Conservation (phyloP, 495 filamentous ascomycete species). For the Echria macrotheca region DNA sequence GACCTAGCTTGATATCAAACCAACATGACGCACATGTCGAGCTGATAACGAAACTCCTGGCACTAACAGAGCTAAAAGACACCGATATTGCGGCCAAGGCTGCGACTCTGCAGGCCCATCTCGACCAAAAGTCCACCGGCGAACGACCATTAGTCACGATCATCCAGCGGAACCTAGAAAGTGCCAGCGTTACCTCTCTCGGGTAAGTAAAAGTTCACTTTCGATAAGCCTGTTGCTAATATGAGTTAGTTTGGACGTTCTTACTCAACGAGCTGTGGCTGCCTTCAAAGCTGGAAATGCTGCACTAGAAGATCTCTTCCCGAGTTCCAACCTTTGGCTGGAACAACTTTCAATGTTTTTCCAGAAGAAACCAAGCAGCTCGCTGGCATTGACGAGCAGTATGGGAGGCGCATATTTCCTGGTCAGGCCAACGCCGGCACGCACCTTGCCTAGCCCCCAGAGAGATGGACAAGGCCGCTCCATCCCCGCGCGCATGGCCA, state of each 20-base stretch:
- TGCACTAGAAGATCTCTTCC: slow-evolving; percentile 35
- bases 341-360: slow-evolving; percentile 54
- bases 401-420: slow-evolving; percentile 68
- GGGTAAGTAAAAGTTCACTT: slow-evolving; percentile 25
- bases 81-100: slow-evolving; percentile 25
- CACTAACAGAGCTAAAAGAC: slow-evolving; percentile 39
- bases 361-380: slow-evolving; percentile 48
- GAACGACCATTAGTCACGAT: slow-evolving; percentile 31
- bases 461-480: slow-evolving; percentile 66
- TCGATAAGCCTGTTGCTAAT: slow-evolving; percentile 8
- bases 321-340: slow-evolving; percentile 39
- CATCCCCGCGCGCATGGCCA: slow-evolving; percentile 64
- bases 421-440: slow-evolving; percentile 33
- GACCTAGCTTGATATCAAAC: slow-evolving; percentile 27
- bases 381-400: slow-evolving; percentile 65
- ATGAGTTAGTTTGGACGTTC: slow-evolving; percentile 22
- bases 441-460: slow-evolving; percentile 18
- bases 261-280: slow-evolving; percentile 38
- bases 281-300: slow-evolving; percentile 14
- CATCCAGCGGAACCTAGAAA: slow-evolving; percentile 38
- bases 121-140: slow-evolving; percentile 28
- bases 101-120: slow-evolving; percentile 22
- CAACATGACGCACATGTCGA: slow-evolving; percentile 33
- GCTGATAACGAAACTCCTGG: slow-evolving; percentile 39
- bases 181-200: slow-evolving; percentile 34